phyloP scores from a whole-genome alignment of 495 filamentous ascomycete genomes.

The Penicillium coffeae region DNA sequence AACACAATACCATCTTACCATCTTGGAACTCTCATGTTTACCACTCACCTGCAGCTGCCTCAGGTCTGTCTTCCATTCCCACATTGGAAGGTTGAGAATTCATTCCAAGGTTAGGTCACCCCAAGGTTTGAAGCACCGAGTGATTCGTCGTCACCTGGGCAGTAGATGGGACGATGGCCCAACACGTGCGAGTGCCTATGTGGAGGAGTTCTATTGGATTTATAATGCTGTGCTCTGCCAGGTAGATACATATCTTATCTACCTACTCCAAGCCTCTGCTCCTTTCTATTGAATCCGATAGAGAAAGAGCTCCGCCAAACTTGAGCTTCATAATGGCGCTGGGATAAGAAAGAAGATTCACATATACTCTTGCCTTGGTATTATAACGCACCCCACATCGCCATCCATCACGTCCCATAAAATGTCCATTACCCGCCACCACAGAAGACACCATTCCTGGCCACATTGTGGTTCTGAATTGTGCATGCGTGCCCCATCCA shows the following conservation, averaged over 20 bases:
- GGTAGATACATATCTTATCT: neutral
- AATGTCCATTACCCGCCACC: slow-evolving; percentile 30
- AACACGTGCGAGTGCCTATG: slow-evolving; percentile 7
- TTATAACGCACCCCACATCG: neutral
- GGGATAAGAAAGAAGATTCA: slow-evolving; percentile 2
- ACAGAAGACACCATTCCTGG: slow-evolving; percentile 40
- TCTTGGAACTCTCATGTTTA: too few species aligned
- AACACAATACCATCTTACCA: too few species aligned
- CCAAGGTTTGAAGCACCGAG: slow-evolving; percentile 2
- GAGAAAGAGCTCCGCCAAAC: too few species aligned
- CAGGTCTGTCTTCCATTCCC: too few species aligned
- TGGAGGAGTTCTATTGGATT: slow-evolving; percentile 5
- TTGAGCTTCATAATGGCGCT: slow-evolving; percentile 10
- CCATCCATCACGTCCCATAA: neutral
- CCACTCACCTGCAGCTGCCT: too few species aligned
- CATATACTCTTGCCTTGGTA: too few species aligned
- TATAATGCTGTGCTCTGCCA: slow-evolving; percentile 15
- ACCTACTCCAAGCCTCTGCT: neutral
- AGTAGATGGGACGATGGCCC: neutral
- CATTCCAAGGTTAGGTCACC: slow-evolving; percentile 10
- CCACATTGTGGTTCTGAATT: slow-evolving; percentile 33
- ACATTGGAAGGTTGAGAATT: too few species aligned
- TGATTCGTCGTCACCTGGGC: slow-evolving; percentile 19
- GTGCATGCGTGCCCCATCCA: slow-evolving; percentile 18
- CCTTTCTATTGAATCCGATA: too few species aligned